Evolutionary conservation across 352 stramenopile species (phyloP), one percentile per base, ranked within the genome.

Genomic region (Discostella stelligera): DNA sequence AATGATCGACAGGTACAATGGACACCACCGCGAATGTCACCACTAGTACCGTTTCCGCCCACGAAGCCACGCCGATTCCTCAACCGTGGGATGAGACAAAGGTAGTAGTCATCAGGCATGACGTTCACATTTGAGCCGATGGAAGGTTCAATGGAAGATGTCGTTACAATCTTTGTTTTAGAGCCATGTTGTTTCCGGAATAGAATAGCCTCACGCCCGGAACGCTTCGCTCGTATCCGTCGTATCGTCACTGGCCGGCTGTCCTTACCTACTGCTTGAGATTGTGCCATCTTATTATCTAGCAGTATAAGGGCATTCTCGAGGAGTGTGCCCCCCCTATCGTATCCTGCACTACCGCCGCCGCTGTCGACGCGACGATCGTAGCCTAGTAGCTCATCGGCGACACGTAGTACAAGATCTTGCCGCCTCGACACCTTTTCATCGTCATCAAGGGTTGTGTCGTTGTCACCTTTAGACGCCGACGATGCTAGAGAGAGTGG

Each of bases 1-100:
- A 82, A 82, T 6, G 74, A 77, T 65, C 54, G 21, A 21, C 74
- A 82, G 0, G 61, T 82, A 41, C 74, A 82, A 50, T 82, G 67
- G 18, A 54, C 61, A 27, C 74, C 60, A 16, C 37, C 53, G 32
- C 73, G 58, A 52, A 44, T 44, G 37, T 14, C 37, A 44, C 0
- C 37, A 44, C 37, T 14, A 41, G 4, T 9, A 10, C 11, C 37
- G 37, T 1, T 11, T 13, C 37, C 11, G 37, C 2, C 55, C 14
- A 16, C 37, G 11, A 44, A 44, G 37, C 37, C 37, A 44, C 37
- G 37, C 37, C 37, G 2, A 44, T 44, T 14, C 46, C 18, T 59
- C 21, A 52, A 54, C 52, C 53, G 54, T 56, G 66, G 66, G n/a
- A 74, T 41, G 16, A 82, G 63, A 58, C 67, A 77, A 13, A 82